These are phyloP conservation scores for Dactylonectria macrodidyma DNA, from an alignment of 2,329 filamentous ascomycete species.

Conservation along the genomic window DNA sequence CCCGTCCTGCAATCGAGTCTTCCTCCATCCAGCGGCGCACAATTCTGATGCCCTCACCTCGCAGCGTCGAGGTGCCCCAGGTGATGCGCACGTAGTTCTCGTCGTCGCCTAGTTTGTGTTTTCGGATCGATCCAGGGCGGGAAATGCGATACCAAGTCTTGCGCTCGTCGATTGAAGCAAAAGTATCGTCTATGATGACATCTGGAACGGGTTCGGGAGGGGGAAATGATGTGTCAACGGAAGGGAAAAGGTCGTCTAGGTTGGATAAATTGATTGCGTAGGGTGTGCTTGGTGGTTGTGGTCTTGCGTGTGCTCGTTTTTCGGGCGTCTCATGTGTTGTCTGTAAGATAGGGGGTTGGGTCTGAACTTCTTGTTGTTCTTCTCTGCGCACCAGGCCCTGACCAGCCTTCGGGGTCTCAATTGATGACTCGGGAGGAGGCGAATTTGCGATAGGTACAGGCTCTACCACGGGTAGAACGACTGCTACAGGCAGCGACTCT, in stretches of 20 bases:
- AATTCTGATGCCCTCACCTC: conserved; percentile 68
- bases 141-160: conserved; percentile 77
- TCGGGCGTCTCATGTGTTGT: neutral
- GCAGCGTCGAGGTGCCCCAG: conserved; percentile 70
- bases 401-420: neutral
- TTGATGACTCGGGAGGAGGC: neutral
- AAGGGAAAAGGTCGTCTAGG: conserved; percentile 53
- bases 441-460: neutral
- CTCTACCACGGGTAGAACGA: neutral
- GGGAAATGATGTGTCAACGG: conserved; percentile 39
- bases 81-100: conserved; percentile 72
- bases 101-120: conserved; percentile 70
- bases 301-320: neutral
- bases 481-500: neutral
- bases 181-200: conserved; percentile 65
- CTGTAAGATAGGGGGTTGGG: neutral
- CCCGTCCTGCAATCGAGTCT: conserved; percentile 70
- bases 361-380: neutral
- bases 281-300: conserved; percentile 32
- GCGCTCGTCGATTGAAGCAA: conserved; percentile 69
- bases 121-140: conserved; percentile 70
- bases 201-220: conserved; percentile 60
- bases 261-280: conserved; percentile 53
- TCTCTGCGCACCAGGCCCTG: too few relatives aligned
- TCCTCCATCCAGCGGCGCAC: conserved; percentile 78